Base-by-base conservation (phyloP, 2,329 filamentous ascomycete species). In the Fusarium cyanostomum region DNA sequence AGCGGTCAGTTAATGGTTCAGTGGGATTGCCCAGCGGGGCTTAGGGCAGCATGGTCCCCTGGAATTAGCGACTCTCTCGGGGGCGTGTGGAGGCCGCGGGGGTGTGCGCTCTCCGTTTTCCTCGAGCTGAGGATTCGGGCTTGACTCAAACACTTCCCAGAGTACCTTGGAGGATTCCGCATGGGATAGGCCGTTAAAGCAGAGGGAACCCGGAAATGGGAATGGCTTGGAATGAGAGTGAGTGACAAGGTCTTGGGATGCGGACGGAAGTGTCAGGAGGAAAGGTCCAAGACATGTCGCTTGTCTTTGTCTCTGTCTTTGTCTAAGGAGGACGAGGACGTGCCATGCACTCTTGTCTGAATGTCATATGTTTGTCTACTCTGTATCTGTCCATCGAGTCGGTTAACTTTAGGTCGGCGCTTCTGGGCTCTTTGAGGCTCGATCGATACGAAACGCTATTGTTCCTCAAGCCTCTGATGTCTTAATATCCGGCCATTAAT, bases 401-500 rank as follows among this genome's bases (percentile, higher is more conserved):
- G 18, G 33, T 35, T 53, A 31, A 48, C n/a, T 49, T 43, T 31
- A 35, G 24, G 8, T 38, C 3, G 39, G 13, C 39, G 26, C 13
- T 13, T 21, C 21, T 21, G 21, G 21, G 21, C 21, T 21, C 21
- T 21, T 6, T 4, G 21, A 21, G 21, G 6, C 21, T 21, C 21
- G n/a, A n/a, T n/a, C n/a, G n/a, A n/a, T n/a, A n/a, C n/a, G n/a
- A n/a, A n/a, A n/a, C n/a, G n/a, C n/a, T n/a, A n/a, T n/a, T n/a
- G n/a, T n/a, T n/a, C n/a, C n/a, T 39, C 18, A 39, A 24, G 18
- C 35, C 13, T 42, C 35, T 26, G 26, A n/a, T 39, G 33, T 49
- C 44, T 33, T 46, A 54, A 54, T 51, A 61, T 56, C 56, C 56
- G 50, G 61, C 50, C 58, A 61, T 61, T 61, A 42, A 61, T 61